Evolutionary conservation across 1,139 yeast species (phyloP), one percentile per base, ranked within the genome.

Genomic region (Candida gigantensis): DNA sequence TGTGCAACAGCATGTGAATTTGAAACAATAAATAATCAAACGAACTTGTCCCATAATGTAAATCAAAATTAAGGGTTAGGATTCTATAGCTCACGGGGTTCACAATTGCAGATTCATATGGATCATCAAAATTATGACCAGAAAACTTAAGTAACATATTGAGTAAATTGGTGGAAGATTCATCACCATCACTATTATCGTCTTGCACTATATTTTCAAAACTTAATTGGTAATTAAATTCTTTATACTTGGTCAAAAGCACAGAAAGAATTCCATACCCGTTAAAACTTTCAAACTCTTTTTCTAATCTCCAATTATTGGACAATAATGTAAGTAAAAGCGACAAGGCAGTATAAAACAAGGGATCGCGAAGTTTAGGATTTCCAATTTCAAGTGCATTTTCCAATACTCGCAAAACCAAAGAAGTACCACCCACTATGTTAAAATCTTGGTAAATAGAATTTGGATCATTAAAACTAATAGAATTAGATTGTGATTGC

Each of bases 11-110:
- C 1, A 72, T 72, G 2, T 72, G 69, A 34, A 83, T 65, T 43
- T 84, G 90, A 38, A 70, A 72, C 4, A 82, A 56, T 7, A 83
- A 57, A 38, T 68, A 70, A 29, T 74, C 65, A 34, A 79, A 66
- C 0, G 78, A 62, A 25, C 70, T 76, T 1, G 66, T 46, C 14
- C 62, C 70, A 27, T 44, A 48, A 44, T 57, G 67, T 11, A 69
- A 47, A 6, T 67, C 70, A 40, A 68, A 64, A 41, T 66, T 60
- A 16, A 68, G 50, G 1, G 67, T 44, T 28, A 69, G 45, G 27
- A 49, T 49, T 32, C 63, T 49, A 41, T 66, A 69, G 3, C 62
- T 58, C 9, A 45, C 44, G 1, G 58, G 52, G 40, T 67, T 63
- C 5, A 55, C 43, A 6, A 69, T 62, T 4, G 60, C 48, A 5